Base-by-base conservation (phyloP, 805 yeast species). In the Metschnikowia vanudenii region DNA sequence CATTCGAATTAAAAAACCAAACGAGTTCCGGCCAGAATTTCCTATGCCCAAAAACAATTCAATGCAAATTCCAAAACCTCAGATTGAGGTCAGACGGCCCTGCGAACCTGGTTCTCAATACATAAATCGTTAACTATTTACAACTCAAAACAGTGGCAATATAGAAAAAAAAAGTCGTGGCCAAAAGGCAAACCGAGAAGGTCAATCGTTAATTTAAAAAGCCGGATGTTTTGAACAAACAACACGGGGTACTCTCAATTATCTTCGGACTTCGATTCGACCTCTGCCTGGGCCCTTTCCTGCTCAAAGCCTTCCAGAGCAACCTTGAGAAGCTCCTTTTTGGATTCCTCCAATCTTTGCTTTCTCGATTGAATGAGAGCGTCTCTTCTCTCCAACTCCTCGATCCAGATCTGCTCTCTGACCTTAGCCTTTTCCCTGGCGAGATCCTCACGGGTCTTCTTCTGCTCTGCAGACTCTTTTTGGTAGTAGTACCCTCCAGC, bases 401-500 rank as follows among this genome's bases (percentile, higher is more conserved):
- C 88, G 51, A 90, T 85, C 97, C 97, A 91, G 54, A 91, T 62
- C 58, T 71, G 74, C 62, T 91, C 96, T 73, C 97, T 83, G 61
- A 80, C 68, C 64, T 85, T 85, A 35, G 97, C 96, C 78, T 88
- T 86, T 57, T 83, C 86, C 44, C 80, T 71, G 55, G 87, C 72
- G 52, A 73, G 62, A 28, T 86, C 92, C 55, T 88, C 92, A 43
- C 78, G 77, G 3, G 55, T 38, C 41, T 55, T 46, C 45, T 64
- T 73, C 42, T 75, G 73, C 36, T 59, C 64, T 32, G 64, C 72
- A 20, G 72, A 63, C 24, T 78, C 79, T 29, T 68, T 60, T 50
- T 88, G 90, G 63, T 79, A 88, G 48, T 77, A 71, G 55, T 74
- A 74, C 4, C 96, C 90, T 35, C 97, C 97, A 11, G 80, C 82